Percentiles rank a stretch among this genome's conserved stretches.
Evolutionary conservation across 257 asterid species (phyloP).

Genomic region (Nyctanthes arbortristis): DNA sequence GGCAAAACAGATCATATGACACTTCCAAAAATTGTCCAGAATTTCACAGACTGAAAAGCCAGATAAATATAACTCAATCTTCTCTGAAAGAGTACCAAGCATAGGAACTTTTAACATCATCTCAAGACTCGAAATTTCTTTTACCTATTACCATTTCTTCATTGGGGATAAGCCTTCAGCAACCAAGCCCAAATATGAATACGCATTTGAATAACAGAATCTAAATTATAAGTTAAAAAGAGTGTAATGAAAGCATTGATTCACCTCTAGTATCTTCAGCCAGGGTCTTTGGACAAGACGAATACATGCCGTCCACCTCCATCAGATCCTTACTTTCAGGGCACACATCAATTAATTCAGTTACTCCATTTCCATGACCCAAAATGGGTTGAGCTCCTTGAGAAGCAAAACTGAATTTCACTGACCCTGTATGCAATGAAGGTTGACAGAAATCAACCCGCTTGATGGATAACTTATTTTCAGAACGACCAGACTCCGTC

Average conservation of each 20-base stretch:
- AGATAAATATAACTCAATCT: too few species aligned
- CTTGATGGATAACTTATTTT: constrained; percentile 18
- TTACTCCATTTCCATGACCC: constrained; percentile 34
- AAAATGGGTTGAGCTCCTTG: constrained; percentile 36
- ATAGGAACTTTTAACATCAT: background rate
- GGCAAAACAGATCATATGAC: background rate
- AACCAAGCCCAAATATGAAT: background rate
- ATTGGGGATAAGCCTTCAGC: background rate
- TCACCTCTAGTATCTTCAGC: constrained; percentile 72
- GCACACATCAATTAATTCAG: constrained; percentile 43
- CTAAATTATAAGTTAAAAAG: background rate
- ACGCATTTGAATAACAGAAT: background rate
- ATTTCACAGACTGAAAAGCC: background rate
- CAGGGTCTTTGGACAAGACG: constrained; percentile 52
- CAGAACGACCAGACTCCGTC: constrained; percentile 21
- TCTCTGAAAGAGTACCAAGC: background rate
- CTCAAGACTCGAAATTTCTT: too few species aligned
- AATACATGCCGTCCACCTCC: constrained; percentile 43
- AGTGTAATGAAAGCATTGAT: background rate
- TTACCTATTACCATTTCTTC: too few species aligned
- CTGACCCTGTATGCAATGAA: constrained; percentile 34
- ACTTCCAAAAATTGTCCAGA: background rate
- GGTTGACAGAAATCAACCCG: constrained; percentile 81
- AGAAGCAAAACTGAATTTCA: constrained; percentile 48
- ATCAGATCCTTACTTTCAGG: constrained; percentile 62